Evolutionary conservation across 129 eudicot species (phyloP).

Genomic region (Dittrichia graveolens): DNA sequence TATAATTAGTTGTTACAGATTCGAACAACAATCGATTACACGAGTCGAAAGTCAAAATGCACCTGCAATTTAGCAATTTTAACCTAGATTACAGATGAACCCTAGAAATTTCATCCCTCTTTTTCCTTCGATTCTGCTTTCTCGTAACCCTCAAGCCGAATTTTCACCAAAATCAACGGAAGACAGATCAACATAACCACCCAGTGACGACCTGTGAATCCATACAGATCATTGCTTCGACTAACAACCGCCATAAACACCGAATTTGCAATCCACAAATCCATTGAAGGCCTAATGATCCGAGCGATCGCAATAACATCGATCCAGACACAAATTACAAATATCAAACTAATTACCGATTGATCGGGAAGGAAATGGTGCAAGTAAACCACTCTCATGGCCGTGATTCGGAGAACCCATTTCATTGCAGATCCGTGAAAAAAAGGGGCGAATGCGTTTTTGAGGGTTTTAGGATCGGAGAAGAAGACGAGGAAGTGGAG

Average conservation of each 20-base stretch:
- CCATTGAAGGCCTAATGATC: constrained; percentile 24
- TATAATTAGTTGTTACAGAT: too few species aligned
- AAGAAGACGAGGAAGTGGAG: constrained; percentile 25
- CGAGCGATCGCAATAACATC: constrained; percentile 21
- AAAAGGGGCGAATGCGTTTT: constrained; percentile 9
- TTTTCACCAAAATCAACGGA: not conserved
- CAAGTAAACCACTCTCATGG: not conserved
- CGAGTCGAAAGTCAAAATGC: too few species aligned
- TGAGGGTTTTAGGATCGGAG: constrained; percentile 12
- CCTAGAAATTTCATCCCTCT: constrained; percentile 17
- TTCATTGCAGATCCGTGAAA: constrained; percentile 21
- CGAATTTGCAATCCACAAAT: constrained; percentile 20
- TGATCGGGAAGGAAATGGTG: constrained; percentile 10
- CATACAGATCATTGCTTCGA: constrained; percentile 19
- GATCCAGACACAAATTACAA: constrained; percentile 35
- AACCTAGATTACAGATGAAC: too few species aligned
- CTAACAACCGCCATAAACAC: constrained; percentile 30
- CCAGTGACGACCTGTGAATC: constrained; percentile 17
- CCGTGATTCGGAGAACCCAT: constrained; percentile 30
- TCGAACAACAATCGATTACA: too few species aligned
- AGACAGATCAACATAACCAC: constrained; percentile 18
- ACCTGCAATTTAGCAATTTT: too few species aligned
- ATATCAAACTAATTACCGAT: constrained; percentile 22
- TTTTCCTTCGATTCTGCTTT: constrained; percentile 25
- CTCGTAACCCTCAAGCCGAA: constrained; percentile 15